Percentiles rank a stretch among this genome's conserved stretches.
phyloP scores from a whole-genome alignment of 352 stramenopile genomes.

The Phytophthora pisi region DNA sequence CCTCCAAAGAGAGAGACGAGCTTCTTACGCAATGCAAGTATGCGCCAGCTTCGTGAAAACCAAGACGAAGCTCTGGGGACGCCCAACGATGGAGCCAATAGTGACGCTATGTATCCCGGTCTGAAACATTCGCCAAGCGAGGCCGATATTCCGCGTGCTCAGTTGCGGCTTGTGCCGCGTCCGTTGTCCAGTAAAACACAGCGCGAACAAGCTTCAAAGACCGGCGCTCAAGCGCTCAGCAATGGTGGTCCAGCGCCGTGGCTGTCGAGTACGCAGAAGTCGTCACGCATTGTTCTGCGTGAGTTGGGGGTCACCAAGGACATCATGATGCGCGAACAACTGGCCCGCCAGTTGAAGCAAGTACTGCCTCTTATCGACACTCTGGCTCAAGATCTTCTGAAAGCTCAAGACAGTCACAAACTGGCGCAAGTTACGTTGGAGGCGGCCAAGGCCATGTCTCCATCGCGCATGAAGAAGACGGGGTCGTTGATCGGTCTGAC shows the following conservation, averaged over 20 bases:
- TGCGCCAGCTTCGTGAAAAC: conserved; percentile 32
- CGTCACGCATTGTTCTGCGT: conserved; percentile 46
- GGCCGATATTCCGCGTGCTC: conserved; percentile 11
- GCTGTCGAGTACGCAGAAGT: conserved; percentile 28
- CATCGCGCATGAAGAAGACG: conserved; percentile 30
- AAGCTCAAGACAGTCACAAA: conserved; percentile 31
- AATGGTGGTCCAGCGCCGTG: conserved; percentile 5
- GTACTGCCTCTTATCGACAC: conserved; percentile 26
- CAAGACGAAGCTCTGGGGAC: conserved; percentile 10
- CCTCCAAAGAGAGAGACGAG: conserved; percentile 19
- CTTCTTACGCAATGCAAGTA: conserved; percentile 25
- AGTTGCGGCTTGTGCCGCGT: conserved; percentile 5
- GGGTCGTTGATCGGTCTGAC: conserved; percentile 29
- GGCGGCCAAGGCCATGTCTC: conserved; percentile 16
- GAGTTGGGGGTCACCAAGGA: conserved; percentile 62
- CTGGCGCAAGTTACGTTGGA: conserved; percentile 20
- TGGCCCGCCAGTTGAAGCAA: conserved; percentile 52
- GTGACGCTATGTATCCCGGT: background rate
- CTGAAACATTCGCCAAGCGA: conserved; percentile 23
- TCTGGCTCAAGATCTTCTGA: conserved; percentile 39
- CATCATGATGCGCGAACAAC: conserved; percentile 64
- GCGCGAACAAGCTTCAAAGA: background rate
- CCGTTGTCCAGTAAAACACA: conserved; percentile 3
- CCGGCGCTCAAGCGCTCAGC: background rate
- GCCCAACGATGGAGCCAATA: background rate